Evolutionary conservation across 129 eudicot species (phyloP), one percentile per base, ranked within the genome.

Genomic region (carrot (Daucus carota)): DNA sequence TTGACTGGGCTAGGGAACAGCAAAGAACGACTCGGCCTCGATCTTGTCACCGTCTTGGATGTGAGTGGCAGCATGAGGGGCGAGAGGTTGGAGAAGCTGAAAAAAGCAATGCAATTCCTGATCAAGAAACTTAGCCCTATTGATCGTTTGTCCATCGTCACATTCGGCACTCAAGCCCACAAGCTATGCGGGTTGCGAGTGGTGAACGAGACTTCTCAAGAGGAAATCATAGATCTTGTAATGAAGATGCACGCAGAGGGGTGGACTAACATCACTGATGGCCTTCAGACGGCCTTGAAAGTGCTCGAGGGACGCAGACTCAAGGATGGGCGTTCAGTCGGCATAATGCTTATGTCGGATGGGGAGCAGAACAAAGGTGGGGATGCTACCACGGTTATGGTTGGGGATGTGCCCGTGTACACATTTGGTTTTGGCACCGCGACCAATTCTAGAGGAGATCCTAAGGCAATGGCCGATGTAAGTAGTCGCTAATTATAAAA

Each of bases 301-400:
- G 70, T 72, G 22, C 54, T 78, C 5, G 59, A 70, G 22, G 81
- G 72, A 5, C 76, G 76, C 8, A 70, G 0, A 0, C 3, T 2
- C 9, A 52, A n/a, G 16, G 22, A 36, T 2, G 76, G 72, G 16
- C 76, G 81, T 70, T 46, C 33, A 34, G 57, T 50, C 24, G 81
- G 72, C 48, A 52, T 78, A 34, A 70, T 78, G 66, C 68, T 77
- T 36, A 69, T 77, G 80, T 77, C 75, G 2, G 48, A 45, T 32
- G 80, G 80, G 1, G 73, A 59, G 22, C 54, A 60, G 59, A 62
- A 59, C 42, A 44, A 6, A 8, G 73, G 40, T 6, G 43, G 44
- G 15, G 79, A 76, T 63, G 60, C 79, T 63, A 46, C 45, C 52
- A 45, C 69, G 69, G 75, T 77, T 48, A 48, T 8, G 4, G 34